Base-by-base conservation (phyloP, 1,284 basidiomycete genomes). In the Ceratobasidium sp. region DNA sequence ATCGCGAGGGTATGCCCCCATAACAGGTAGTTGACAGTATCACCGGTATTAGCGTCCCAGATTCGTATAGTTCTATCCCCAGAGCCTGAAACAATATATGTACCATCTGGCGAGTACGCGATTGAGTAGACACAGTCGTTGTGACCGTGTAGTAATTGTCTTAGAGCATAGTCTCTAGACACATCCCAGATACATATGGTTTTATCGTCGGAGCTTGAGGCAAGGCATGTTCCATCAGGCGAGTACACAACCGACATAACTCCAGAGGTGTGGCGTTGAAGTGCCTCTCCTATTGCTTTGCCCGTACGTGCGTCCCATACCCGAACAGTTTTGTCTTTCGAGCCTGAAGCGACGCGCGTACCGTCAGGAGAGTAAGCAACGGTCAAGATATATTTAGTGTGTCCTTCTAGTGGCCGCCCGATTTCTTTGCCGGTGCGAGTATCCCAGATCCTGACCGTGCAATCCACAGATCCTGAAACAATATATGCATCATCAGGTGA, bases 41-140 rank as follows among this genome's bases (percentile, higher is more conserved):
- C 12, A n/a, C 67, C 70, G 8, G 18, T 73, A n/a, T 21, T 12
- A 3, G 34, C 53, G 50, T 73, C 58, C 72, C 72, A 73, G 18
- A 73, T 12, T 10, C 72, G 72, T 9, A 72, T 41, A 4, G 72
- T 60, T 8, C 34, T 21, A 46, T 73, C 72, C 8, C 48, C 3
- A 30, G 72, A 59, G 14, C 71, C 57, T 1, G 71, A 72, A 8
- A 50, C 72, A 4, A 73, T 16, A n/a, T 9, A 30, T 28, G n/a
- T 46, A 23, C 72, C 57, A 72, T 73, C 72, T 45, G 72, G 58
- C 9, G 71, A 72, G 32, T 60, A 73, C 5, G 70, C 72, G 6
- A 73, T 34, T 26, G 34, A 73, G 23, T 4, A 1, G 21, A 73
- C 71, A 34, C 16, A 6, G 36, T 39, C 6, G 14, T 5, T 39